These are phyloP conservation scores for Penicillium samsonianum DNA, from an alignment of 495 filamentous ascomycete genomes.

Conservation along the genomic window DNA sequence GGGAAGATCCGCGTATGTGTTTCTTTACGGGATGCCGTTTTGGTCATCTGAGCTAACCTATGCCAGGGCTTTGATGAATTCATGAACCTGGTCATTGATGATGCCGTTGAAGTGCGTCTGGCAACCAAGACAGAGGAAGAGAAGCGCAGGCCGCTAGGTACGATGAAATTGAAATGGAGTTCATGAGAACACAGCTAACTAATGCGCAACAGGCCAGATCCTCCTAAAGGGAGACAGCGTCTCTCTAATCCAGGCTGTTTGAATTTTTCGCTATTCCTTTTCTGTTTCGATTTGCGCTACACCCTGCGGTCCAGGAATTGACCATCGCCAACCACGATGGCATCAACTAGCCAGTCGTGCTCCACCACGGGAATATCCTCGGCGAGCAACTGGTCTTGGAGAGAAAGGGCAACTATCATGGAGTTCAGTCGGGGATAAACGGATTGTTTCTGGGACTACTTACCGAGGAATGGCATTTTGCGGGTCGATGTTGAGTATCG, in stretches of 20 bases:
- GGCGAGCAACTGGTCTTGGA: constrained; percentile 81
- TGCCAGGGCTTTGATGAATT: constrained; percentile 93
- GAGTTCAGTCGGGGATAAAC: constrained; percentile 28
- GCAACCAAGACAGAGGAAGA: constrained; percentile 80
- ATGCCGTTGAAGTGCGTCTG: constrained; percentile 89
- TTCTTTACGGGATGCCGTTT: constrained; percentile 1
- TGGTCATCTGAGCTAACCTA: constrained; percentile 1
- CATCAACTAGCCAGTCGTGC: constrained; percentile 67
- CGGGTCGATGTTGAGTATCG: constrained; percentile 57
- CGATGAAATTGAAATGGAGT: constrained; percentile 22
- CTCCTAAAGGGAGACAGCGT: constrained; percentile 97
- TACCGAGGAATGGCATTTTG: constrained; percentile 67
- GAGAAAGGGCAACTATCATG: constrained; percentile 73
- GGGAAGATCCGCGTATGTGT: constrained; percentile 80
- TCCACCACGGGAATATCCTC: constrained; percentile 65
- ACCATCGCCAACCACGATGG: constrained; percentile 63
- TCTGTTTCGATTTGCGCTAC: constrained; percentile 26
- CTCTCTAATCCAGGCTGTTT: constrained; percentile 82
- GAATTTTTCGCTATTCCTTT: constrained; percentile 24
- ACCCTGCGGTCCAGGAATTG: constrained; percentile 39
- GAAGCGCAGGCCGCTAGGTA: constrained; percentile 78
- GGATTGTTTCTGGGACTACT: constrained; percentile 27
- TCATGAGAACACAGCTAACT: constrained; percentile 18
- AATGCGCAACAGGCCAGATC: constrained; percentile 74
- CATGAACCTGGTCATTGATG: constrained; percentile 97